Percentiles rank a stretch among this genome's conserved stretches.
phyloP scores from a whole-genome alignment of 805 yeast species.

The Helenozyma baotianmanensis region DNA sequence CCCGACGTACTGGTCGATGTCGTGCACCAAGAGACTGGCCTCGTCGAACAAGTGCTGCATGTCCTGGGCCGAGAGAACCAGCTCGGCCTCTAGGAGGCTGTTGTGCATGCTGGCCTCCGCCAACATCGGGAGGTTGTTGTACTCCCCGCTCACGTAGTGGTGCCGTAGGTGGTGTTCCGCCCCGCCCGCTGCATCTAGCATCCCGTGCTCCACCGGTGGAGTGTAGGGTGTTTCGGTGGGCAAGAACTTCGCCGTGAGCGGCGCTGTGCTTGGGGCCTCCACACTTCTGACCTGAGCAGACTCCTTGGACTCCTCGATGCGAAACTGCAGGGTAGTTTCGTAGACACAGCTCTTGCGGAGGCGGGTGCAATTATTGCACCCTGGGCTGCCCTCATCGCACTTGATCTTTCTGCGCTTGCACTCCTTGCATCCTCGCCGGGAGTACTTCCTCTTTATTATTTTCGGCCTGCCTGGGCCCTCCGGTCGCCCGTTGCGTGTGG shows the following conservation, averaged over 20 bases:
- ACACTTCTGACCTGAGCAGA: too few species aligned
- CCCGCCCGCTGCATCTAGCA: too few species aligned
- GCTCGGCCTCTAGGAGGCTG: background rate
- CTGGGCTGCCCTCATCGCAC: constrained; percentile 38
- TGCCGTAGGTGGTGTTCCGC: too few species aligned
- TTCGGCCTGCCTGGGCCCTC: constrained; percentile 3
- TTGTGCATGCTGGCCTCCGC: too few species aligned
- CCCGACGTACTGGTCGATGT: constrained; percentile 23
- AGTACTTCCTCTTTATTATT: constrained; percentile 35
- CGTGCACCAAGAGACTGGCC: constrained; percentile 31
- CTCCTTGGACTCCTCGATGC: background rate
- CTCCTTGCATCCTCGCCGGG: constrained; percentile 39
- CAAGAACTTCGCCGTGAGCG: too few species aligned
- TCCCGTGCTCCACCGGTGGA: too few species aligned
- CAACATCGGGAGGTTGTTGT: too few species aligned
- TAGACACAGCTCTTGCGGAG: constrained; percentile 31
- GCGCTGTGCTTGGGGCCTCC: too few species aligned
- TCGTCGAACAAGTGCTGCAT: constrained; percentile 27
- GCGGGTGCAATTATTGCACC: constrained; percentile 33
- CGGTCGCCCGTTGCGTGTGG: too few species aligned
- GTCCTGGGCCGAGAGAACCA: constrained; percentile 4
- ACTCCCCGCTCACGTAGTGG: too few species aligned
- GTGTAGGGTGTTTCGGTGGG: too few species aligned
- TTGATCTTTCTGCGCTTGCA: constrained; percentile 42
- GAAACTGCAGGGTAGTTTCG: background rate